Percentiles rank a stretch among this genome's conserved stretches.
Evolutionary conservation across 192 early-diverging fungal genomes (phyloP).

Genomic region (Helicostylum pulchrum): DNA sequence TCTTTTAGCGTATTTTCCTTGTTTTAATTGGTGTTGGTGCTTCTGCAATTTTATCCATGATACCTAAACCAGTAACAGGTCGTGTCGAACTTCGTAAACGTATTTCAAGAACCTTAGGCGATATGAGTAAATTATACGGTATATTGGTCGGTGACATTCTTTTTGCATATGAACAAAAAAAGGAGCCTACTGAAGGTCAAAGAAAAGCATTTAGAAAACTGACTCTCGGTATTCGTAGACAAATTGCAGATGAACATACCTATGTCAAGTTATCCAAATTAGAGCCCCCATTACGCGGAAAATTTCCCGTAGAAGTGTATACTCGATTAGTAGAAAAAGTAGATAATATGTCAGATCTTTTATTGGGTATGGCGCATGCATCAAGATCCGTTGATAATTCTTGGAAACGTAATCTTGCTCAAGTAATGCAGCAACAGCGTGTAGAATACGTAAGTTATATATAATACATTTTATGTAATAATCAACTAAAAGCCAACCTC

Average conservation of each 20-base stretch:
- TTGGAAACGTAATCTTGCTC: slow-evolving; percentile 4
- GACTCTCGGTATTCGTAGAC: slow-evolving; percentile 16
- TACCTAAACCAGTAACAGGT: slow-evolving; percentile 32
- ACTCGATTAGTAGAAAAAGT: slow-evolving; percentile 25
- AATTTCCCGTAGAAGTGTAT: slow-evolving; percentile 36
- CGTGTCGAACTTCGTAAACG: slow-evolving; percentile 38
- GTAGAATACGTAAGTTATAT: slow-evolving; percentile 2
- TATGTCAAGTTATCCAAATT: slow-evolving; percentile 26
- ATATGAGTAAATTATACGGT: slow-evolving; percentile 34
- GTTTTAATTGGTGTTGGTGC: slow-evolving; percentile 34
- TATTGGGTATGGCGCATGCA: slow-evolving; percentile 28
- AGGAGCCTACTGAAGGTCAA: slow-evolving; percentile 5
- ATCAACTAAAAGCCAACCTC: no score
- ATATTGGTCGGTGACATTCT: slow-evolving; percentile 10
- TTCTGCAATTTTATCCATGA: slow-evolving; percentile 28
- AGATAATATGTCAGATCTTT: slow-evolving; percentile 35
- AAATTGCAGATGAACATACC: slow-evolving; percentile 32
- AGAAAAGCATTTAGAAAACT: slow-evolving; percentile 14
- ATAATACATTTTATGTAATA: no score
- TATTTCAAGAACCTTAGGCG: slow-evolving; percentile 28
- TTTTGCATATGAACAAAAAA: background rate
- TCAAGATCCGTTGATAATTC: slow-evolving; percentile 2
- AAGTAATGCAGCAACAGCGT: slow-evolving; percentile 1
- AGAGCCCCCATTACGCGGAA: slow-evolving; percentile 40
- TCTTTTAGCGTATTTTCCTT: slow-evolving; percentile 21